phyloP scores from a whole-genome alignment of 768 basidiomycete species.

The Hydnomerulius pinastri region DNA sequence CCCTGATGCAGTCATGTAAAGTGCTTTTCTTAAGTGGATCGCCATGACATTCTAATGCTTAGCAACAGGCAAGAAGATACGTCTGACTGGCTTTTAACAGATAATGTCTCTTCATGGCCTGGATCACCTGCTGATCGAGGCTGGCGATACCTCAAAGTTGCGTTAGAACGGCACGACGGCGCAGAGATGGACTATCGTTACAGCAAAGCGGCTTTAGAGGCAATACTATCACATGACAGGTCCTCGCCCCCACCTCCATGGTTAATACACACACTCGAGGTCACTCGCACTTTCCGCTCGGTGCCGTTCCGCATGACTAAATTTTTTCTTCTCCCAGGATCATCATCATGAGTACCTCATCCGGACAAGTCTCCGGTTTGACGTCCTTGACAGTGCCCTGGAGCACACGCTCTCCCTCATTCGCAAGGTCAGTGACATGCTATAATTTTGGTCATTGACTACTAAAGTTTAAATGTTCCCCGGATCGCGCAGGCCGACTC shows the following conservation, averaged over 20 bases:
- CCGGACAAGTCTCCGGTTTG: conserved; percentile 74
- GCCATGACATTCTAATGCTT: conserved; percentile 5
- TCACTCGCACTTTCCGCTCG: conserved; percentile 27
- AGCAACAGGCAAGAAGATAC: conserved; percentile 63
- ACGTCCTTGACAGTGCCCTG: conserved; percentile 75
- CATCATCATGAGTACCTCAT: conserved; percentile 86
- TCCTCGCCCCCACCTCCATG: conserved; percentile 72
- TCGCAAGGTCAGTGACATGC: conserved; percentile 56
- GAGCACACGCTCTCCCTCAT: conserved; percentile 72
- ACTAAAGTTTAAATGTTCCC: conserved; percentile 11
- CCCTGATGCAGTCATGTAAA: conserved; percentile 60
- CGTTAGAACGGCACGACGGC: conserved; percentile 77
- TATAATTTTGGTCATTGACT: not conserved
- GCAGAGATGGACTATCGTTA: conserved; percentile 73
- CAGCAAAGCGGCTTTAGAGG: conserved; percentile 74
- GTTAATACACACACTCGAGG: conserved; percentile 78
- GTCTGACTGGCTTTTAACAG: conserved; percentile 82
- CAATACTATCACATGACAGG: conserved; percentile 67
- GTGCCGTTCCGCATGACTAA: conserved; percentile 2
- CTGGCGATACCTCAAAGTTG: conserved; percentile 85
- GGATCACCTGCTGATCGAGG: conserved; percentile 79
- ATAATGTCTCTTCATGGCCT: conserved; percentile 80
- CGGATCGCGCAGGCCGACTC: conserved; percentile 48
- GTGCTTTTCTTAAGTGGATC: conserved; percentile 9
- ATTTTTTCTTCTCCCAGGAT: conserved; percentile 35